These are phyloP conservation scores for Penicillium parvum DNA, from an alignment of 495 filamentous ascomycete species.

Conservation along the genomic window DNA sequence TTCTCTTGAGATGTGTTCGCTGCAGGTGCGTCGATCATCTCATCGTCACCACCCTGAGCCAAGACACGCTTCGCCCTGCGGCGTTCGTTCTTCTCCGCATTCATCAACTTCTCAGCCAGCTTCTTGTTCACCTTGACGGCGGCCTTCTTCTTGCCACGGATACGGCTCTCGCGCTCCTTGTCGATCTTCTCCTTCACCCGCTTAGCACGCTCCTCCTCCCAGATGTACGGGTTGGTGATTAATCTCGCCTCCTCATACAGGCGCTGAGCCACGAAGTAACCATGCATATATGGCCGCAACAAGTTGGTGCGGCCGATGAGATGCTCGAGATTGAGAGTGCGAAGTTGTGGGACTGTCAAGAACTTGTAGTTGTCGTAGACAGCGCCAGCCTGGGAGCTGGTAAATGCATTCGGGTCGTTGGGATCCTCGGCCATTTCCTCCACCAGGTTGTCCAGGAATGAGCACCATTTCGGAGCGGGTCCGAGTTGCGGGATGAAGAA, in stretches of 20 bases:
- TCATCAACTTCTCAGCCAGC: constrained; percentile 77
- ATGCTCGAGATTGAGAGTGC: constrained; percentile 75
- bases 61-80: constrained; percentile 56
- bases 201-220: constrained; percentile 84
- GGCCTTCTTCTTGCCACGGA: constrained; percentile 88
- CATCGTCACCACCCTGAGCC: constrained; percentile 51
- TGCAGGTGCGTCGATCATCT: constrained; percentile 35
- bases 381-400: constrained; percentile 49
- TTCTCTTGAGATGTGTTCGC: constrained; percentile 30
- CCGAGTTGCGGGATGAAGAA: constrained; percentile 96
- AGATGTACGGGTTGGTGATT: constrained; percentile 87
- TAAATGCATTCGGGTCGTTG: constrained; percentile 64
- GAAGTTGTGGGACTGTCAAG: constrained; percentile 79
- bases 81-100: constrained; percentile 70
- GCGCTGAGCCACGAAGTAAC: constrained; percentile 90
- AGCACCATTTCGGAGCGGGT: constrained; percentile 90
- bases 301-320: constrained; percentile 82
- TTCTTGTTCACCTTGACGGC: constrained; percentile 83
- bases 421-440: constrained; percentile 93
- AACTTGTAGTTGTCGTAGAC: constrained; percentile 99
- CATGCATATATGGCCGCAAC: constrained; percentile 94
- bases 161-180: constrained; percentile 86
- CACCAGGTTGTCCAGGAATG: constrained; percentile 92
- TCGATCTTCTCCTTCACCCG: constrained; percentile 87
- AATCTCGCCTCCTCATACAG: constrained; percentile 92